phyloP scores from a whole-genome alignment of 805 yeast genomes.

The Cyberlindnera misumaiensis region DNA sequence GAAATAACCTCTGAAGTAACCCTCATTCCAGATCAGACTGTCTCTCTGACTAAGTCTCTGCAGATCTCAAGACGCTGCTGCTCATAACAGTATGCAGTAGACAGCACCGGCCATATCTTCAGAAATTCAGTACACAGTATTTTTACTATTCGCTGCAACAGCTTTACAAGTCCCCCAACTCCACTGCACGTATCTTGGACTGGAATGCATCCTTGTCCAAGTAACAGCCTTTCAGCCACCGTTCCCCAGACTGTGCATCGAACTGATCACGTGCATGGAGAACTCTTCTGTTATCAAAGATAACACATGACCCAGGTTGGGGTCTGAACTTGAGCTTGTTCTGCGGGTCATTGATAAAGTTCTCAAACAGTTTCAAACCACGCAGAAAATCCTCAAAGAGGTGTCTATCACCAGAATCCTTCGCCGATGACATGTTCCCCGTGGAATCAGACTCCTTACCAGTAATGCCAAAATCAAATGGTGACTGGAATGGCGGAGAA shows the following conservation, averaged over 20 bases:
- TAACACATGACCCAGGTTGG: slow-evolving; percentile 53
- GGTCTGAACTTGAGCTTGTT: slow-evolving; percentile 51
- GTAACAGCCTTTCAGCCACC: slow-evolving; percentile 76
- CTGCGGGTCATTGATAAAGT: slow-evolving; percentile 40
- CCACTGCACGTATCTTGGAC: slow-evolving; percentile 42
- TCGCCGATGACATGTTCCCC: too few relatives aligned
- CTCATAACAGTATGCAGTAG: too few relatives aligned
- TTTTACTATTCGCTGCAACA: too few relatives aligned
- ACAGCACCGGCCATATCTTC: too few relatives aligned
- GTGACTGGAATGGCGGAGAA: slow-evolving; percentile 82
- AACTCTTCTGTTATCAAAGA: slow-evolving; percentile 66
- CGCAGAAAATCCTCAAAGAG: slow-evolving; percentile 48
- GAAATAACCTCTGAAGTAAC: slow-evolving; percentile 11
- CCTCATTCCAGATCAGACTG: too few relatives aligned
- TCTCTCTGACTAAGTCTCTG: too few relatives aligned
- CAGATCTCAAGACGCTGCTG: too few relatives aligned
- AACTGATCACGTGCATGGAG: slow-evolving; percentile 57
- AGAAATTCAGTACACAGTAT: too few relatives aligned
- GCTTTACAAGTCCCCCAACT: slow-evolving; percentile 3
- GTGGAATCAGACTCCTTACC: slow-evolving; percentile 22
- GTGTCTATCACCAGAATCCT: slow-evolving; percentile 32
- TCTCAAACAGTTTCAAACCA: slow-evolving; percentile 57
- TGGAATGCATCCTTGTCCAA: slow-evolving; percentile 64
- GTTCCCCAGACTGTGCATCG: slow-evolving; percentile 38
- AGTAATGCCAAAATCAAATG: slow-evolving; percentile 52